A percentile compares a stretch with the other conserved stretches of the same genome.
phyloP scores from a whole-genome alignment of 176 grass and related monocot genomes.

The Thinopyrum elongatum region DNA sequence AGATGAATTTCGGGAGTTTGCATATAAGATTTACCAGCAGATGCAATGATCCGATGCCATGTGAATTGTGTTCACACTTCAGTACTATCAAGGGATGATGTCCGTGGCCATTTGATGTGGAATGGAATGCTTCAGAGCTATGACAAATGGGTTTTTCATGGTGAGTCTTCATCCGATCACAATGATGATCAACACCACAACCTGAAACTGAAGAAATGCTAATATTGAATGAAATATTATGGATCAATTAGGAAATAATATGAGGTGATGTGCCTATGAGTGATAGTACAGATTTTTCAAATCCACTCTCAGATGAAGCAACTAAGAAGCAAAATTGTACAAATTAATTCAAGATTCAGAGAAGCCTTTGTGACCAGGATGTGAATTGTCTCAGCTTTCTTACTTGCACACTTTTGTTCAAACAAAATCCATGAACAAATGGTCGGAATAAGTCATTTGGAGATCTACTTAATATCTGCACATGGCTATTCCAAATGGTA shows the following conservation, averaged over 20 bases:
- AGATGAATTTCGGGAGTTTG: slow-evolving; percentile 13
- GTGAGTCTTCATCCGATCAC: not conserved
- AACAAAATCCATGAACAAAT: no score
- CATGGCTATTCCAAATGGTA: no score
- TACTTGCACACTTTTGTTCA: no score
- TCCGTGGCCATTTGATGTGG: not conserved
- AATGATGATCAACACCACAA: not conserved
- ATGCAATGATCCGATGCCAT: not conserved
- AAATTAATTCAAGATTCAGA: not conserved
- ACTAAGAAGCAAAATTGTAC: not conserved
- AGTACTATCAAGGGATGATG: not conserved
- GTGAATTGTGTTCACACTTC: not conserved
- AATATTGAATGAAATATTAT: not conserved
- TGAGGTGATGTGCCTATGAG: not conserved
- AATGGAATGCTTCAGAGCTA: not conserved
- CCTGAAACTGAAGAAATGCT: not conserved
- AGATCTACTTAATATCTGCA: no score
- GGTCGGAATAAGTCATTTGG: no score
- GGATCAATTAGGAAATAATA: not conserved
- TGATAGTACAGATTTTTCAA: not conserved
- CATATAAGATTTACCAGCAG: not conserved
- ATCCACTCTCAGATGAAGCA: not conserved
- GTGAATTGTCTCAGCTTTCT: not conserved
- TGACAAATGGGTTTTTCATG: not conserved
- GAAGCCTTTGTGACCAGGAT: not conserved